Conservation (phyloP, 2,329 filamentous ascomycete species). For the Talaromyces sp. region DNA sequence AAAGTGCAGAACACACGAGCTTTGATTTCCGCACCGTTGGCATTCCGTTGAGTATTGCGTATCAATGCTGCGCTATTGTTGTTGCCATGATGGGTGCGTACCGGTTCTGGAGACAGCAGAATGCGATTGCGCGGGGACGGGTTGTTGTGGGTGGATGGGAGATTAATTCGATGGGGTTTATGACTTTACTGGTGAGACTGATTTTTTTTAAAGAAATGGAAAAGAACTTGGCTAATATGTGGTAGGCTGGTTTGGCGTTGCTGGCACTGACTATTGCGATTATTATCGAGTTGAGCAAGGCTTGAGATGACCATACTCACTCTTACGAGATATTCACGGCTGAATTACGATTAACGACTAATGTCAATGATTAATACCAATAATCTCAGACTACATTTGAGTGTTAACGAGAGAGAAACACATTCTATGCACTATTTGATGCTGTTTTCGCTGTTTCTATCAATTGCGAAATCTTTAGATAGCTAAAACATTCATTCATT, state of each 20-base stretch:
- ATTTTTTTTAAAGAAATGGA: background rate
- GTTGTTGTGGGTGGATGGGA: constrained; percentile 58
- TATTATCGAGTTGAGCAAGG: background rate
- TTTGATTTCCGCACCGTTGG: constrained; percentile 61
- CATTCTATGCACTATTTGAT: background rate
- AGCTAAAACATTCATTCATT: background rate
- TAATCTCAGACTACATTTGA: background rate
- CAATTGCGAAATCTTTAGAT: background rate
- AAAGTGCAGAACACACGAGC: constrained; percentile 21
- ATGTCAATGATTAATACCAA: background rate
- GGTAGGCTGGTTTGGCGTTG: constrained; percentile 6
- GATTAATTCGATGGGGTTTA: constrained; percentile 44
- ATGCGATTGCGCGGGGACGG: constrained; percentile 55
- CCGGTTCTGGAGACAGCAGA: constrained; percentile 59
- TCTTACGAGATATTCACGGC: background rate
- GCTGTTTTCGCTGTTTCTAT: background rate
- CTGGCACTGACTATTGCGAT: constrained; percentile 8
- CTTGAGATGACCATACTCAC: background rate
- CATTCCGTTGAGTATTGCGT: constrained; percentile 51
- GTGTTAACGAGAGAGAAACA: background rate
- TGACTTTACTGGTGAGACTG: constrained; percentile 46
- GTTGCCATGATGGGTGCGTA: constrained; percentile 52
- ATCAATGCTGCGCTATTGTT: constrained; percentile 48
- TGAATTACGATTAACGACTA: background rate
- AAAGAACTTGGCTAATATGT: background rate